Conservation (phyloP, 108 stramenopile genomes). For the Parietichytrium sp. region DNA sequence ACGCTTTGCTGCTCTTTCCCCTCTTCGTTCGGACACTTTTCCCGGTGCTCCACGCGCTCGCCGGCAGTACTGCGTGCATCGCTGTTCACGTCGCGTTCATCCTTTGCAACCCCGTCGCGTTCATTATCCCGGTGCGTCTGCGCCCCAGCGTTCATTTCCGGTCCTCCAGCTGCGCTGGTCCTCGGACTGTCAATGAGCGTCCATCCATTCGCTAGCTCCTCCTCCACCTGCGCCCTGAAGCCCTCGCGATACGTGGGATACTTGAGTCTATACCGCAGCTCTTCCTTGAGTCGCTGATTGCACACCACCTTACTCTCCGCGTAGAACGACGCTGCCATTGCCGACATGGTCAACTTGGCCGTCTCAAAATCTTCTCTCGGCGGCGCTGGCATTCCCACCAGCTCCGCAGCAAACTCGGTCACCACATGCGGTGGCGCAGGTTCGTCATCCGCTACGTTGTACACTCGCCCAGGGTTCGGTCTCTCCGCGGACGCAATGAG, state of each 20-base stretch:
- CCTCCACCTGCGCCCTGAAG: not conserved
- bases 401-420: not conserved
- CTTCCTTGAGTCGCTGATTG: not conserved
- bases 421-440: not conserved
- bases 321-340: not conserved
- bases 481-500: not conserved
- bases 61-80: too few species aligned
- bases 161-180: not conserved
- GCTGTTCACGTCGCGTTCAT: too few species aligned
- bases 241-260: constrained; percentile 15
- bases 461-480: constrained; percentile 3
- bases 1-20: too few species aligned
- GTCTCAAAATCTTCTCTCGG: not conserved
- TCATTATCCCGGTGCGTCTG: too few species aligned
- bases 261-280: not conserved
- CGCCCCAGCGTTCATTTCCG: not conserved
- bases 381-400: not conserved
- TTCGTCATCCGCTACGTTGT: constrained; percentile 35
- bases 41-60: too few species aligned
- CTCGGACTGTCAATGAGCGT: not conserved
- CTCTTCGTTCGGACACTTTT: too few species aligned
- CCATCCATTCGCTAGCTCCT: constrained; percentile 2
- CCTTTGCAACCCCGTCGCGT: too few species aligned
- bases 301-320: constrained; percentile 7
- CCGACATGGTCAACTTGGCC: not conserved